Conservation (phyloP, 441 rosid species). For the Cnidoscolus chayamansa region DNA sequence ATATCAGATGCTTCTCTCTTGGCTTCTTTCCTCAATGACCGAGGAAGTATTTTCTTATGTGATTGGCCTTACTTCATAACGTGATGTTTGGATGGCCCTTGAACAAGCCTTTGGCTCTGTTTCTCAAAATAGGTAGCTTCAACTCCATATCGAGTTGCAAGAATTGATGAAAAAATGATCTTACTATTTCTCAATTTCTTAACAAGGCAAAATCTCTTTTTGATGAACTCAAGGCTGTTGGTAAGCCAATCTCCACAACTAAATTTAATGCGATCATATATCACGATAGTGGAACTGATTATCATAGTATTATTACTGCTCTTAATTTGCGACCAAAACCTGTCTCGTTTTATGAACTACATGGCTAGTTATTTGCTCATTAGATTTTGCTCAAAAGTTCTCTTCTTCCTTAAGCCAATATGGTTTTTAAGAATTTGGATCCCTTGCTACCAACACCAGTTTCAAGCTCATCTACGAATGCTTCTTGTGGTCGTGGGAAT, state of each 20-base stretch:
- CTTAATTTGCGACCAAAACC: not conserved
- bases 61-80: too few species aligned
- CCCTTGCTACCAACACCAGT: too few species aligned
- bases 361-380: not conserved
- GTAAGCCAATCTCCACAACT: not conserved
- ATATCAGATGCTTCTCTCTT: not conserved
- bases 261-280: not conserved
- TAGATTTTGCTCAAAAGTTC: not conserved
- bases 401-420: too few species aligned
- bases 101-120: too few species aligned
- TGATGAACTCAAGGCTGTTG: not conserved
- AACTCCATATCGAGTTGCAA: not conserved
- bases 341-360: not conserved
- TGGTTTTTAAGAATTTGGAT: too few species aligned
- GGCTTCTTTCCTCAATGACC: not conserved
- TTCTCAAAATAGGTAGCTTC: not conserved
- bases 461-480: too few species aligned
- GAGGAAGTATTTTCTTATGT: too few species aligned
- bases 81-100: too few species aligned
- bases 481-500: too few species aligned
- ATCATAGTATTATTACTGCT: not conserved
- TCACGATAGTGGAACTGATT: not conserved
- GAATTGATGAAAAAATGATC: not conserved
- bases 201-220: not conserved
- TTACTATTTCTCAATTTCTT: not conserved